A percentile compares a stretch with the other conserved stretches of the same genome.
phyloP scores from a whole-genome alignment of 352 stramenopile genomes.

The Phytophthora pini region DNA sequence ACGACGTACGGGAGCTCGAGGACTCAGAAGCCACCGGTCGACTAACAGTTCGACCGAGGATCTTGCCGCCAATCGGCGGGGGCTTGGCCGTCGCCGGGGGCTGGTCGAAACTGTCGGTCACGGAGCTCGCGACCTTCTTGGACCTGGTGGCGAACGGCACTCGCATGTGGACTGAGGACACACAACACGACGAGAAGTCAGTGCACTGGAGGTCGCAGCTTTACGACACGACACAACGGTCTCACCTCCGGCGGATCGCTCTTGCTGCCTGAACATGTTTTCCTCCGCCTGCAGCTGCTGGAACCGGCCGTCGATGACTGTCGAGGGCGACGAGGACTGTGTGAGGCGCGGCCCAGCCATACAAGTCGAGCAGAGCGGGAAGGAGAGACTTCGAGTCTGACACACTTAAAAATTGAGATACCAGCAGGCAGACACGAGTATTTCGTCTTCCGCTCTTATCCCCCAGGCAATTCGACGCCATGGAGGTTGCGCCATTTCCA shows the following conservation, averaged over 20 bases:
- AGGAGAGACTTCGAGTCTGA: too few relatives aligned
- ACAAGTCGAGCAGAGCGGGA: constrained; percentile 4
- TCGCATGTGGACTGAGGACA: constrained; percentile 41
- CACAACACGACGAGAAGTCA: constrained; percentile 19
- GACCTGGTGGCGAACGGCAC: constrained; percentile 45
- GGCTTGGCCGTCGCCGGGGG: constrained; percentile 20
- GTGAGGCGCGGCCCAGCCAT: constrained; percentile 36
- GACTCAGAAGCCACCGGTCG: constrained; percentile 35
- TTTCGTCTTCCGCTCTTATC: constrained; percentile 33
- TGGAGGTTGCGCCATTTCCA: constrained; percentile 5
- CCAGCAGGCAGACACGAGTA: not conserved
- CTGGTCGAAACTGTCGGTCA: constrained; percentile 41
- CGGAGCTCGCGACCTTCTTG: constrained; percentile 38
- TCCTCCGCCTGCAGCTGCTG: constrained; percentile 22
- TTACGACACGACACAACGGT: constrained; percentile 20
- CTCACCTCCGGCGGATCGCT: constrained; percentile 24
- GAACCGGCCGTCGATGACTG: constrained; percentile 1
- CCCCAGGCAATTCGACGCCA: constrained; percentile 1
- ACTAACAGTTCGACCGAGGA: constrained; percentile 40
- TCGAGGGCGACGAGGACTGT: constrained; percentile 24
- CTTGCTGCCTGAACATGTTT: constrained; percentile 43
- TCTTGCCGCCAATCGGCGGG: constrained; percentile 34
- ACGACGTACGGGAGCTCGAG: constrained; percentile 28
- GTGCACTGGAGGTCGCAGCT: constrained; percentile 9
- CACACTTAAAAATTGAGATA: not conserved